Evolutionary conservation across 257 asterid genomes (phyloP), one percentile per base, ranked within the genome.

Genomic region (Ilex aquifolium): DNA sequence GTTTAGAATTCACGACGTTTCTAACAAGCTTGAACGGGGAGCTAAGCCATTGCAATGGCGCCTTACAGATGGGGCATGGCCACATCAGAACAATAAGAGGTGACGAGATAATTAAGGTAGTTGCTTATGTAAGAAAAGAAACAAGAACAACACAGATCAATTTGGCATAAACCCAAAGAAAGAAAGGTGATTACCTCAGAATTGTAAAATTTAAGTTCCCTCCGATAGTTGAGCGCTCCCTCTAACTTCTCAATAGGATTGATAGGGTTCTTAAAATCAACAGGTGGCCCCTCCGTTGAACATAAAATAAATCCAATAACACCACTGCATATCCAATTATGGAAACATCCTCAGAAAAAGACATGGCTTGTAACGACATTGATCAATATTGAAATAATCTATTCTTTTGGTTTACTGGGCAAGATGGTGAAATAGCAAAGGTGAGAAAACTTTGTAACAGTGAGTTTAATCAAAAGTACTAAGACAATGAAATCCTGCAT

Each of bases 231-330:
- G 36, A 82, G 82, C 12, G 94, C 96, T 56, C 86, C 96, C 12
- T 82, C 90, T 60, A 90, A 52, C 74, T 84, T 76, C 83, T 93
- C 97, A 65, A 93, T 93, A 54, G 99, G 99, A 78, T 93, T 93
- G 68, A 85, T 48, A 56, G 99, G 97, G 69, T 87, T 88, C 74
- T 67, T 58, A 62, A 93, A 93, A 79, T 93, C 97, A 61, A 90
- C 95, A 32, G 79, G 75, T 27, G 86, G 90, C 59, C 97, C 99
- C 73, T 82, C 87, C 2, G 95, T 93, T 5, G 99, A 76, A 83
- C 97, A 90, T 56, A 90, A 44, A 60, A 93, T 57, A 61, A 87
- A 90, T 66, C 99, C 99, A 69, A 93, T 90, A 44, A 73, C 83
- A 12, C 99, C 99, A 72, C 99, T 93, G 86, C 61, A 39, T 53